Evolutionary conservation across 2,329 filamentous ascomycete species (phyloP).

Genomic region (Fonsecaea multimorphosa): DNA sequence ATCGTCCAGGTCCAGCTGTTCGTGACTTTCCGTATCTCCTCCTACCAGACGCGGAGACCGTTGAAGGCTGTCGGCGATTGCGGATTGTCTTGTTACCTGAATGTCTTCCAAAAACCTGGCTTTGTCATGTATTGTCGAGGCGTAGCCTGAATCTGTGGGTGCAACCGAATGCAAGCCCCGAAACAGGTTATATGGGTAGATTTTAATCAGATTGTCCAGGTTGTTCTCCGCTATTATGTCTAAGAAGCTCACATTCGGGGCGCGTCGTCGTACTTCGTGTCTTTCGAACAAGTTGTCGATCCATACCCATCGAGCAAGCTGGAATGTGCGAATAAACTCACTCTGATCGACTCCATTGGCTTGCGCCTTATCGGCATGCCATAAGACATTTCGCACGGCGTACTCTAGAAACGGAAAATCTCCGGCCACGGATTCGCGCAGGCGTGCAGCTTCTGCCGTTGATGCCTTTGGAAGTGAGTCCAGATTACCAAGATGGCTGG

Average conservation of each 20-base stretch:
- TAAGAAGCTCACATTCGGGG: conserved; percentile 37
- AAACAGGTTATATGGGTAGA: conserved; percentile 46
- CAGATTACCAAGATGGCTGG: conserved; percentile 9
- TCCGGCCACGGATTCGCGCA: conserved; percentile 33
- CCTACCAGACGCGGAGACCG: no score
- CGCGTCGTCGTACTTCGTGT: conserved; percentile 42
- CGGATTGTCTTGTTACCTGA: no score
- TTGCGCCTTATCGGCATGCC: conserved; percentile 41
- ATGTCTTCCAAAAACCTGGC: no score
- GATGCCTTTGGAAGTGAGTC: conserved; percentile 30
- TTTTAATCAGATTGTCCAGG: conserved; percentile 41
- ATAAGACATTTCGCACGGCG: conserved; percentile 40
- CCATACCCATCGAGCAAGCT: conserved; percentile 42
- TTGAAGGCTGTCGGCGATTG: no score
- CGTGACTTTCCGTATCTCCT: no score
- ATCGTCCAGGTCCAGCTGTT: no score
- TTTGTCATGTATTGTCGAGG: no score
- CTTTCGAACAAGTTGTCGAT: conserved; percentile 46
- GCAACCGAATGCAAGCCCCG: no score
- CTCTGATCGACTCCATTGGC: conserved; percentile 34
- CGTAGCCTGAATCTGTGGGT: no score
- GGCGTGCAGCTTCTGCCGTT: conserved; percentile 29
- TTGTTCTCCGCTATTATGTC: conserved; percentile 32
- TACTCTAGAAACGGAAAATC: conserved; percentile 54
- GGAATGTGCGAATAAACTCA: conserved; percentile 42